Evolutionary conservation across 1,139 yeast species (phyloP).

Genomic region (Starmera stellimalicola): DNA sequence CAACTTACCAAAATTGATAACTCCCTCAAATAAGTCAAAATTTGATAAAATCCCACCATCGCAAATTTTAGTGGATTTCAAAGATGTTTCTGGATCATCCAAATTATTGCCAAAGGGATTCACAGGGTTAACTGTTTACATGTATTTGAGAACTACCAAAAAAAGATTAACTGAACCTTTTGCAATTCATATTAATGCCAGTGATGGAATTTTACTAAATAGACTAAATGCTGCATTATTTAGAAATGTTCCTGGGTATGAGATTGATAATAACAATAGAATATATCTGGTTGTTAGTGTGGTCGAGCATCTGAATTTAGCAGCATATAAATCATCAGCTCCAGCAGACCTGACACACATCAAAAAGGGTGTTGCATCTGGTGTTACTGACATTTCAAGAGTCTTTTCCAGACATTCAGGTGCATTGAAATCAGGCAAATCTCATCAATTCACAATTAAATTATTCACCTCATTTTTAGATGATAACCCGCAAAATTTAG

Average conservation of each 20-base stretch:
- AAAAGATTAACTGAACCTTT: conserved; percentile 74
- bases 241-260: conserved; percentile 67
- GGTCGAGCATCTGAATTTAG: conserved; percentile 46
- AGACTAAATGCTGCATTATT: conserved; percentile 73
- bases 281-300: conserved; percentile 61
- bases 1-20: conserved; percentile 23
- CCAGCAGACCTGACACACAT: conserved; percentile 20
- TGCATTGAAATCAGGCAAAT: conserved; percentile 45
- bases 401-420: conserved; percentile 63
- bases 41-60: conserved; percentile 53
- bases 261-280: conserved; percentile 47
- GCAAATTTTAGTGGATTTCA: conserved; percentile 73
- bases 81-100: conserved; percentile 57
- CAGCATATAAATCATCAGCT: conserved; percentile 9
- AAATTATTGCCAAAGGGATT: conserved; percentile 59
- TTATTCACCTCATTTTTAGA: conserved; percentile 61
- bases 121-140: conserved; percentile 61
- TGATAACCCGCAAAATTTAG: conserved; percentile 40
- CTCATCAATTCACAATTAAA: conserved; percentile 65
- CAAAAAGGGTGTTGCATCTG: conserved; percentile 81
- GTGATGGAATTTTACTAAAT: conserved; percentile 53
- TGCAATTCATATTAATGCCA: conserved; percentile 54
- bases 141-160: conserved; percentile 59
- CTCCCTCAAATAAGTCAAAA: conserved; percentile 36
- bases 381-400: conserved; percentile 79